A percentile compares a stretch with the other conserved stretches of the same genome.
These are phyloP conservation scores for Colletotrichum viniferum DNA, from an alignment of 2,329 filamentous ascomycete species.

Conservation along the genomic window DNA sequence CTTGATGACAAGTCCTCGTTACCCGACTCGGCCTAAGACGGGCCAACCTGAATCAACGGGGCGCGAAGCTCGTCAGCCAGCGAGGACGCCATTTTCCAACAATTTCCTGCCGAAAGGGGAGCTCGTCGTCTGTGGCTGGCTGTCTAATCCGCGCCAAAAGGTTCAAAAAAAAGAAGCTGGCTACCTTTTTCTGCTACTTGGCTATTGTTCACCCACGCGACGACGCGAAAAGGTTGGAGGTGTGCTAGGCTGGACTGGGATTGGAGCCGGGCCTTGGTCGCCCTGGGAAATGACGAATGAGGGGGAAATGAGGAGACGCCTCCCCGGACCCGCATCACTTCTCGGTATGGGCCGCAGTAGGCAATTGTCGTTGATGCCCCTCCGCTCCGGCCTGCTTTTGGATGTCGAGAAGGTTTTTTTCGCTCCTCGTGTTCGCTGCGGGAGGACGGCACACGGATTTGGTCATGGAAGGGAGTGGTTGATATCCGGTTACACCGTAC, in stretches of 20 bases:
- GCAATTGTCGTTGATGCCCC: neutral
- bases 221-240: neutral
- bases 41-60: neutral
- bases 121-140: neutral
- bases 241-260: neutral
- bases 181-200: neutral
- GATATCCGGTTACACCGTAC: neutral
- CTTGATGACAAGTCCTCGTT: neutral
- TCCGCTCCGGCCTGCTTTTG: neutral
- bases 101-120: neutral
- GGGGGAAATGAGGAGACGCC: constrained; percentile 12
- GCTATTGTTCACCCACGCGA: neutral
- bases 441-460: neutral
- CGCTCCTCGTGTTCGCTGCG: neutral
- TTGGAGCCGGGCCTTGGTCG: neutral
- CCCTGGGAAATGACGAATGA: neutral
- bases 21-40: neutral
- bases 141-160: neutral
- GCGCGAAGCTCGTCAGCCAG: neutral
- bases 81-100: neutral
- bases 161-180: neutral
- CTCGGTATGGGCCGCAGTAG: neutral
- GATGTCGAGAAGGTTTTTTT: neutral
- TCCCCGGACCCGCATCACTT: neutral
- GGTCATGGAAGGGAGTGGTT: neutral